Percentiles rank a stretch among this genome's conserved stretches.
Conservation (phyloP, 148 eudicot species). For the Euryodendron excelsum region DNA sequence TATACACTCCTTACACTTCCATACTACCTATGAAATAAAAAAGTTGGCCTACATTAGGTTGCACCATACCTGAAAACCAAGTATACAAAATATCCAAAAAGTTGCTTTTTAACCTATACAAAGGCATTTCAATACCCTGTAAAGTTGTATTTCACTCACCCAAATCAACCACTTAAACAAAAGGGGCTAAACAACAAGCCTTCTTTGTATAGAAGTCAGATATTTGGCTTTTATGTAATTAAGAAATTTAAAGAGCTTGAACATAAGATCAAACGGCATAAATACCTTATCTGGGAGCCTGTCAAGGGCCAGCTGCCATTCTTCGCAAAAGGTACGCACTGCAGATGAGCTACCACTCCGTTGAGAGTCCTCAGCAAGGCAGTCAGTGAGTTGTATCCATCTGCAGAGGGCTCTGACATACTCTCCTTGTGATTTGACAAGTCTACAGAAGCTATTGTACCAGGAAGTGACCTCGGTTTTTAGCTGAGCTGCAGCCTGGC, state of each 20-base stretch:
- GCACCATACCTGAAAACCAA: no score
- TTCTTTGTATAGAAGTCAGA: background rate
- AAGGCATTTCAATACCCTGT: no score
- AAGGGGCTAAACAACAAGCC: no score
- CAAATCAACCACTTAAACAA: no score
- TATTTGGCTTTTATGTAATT: background rate
- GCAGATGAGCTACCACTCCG: slow-evolving; percentile 27
- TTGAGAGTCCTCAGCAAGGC: slow-evolving; percentile 30
- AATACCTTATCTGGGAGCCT: slow-evolving; percentile 70
- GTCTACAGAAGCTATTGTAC: slow-evolving; percentile 61
- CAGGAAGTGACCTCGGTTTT: slow-evolving; percentile 63
- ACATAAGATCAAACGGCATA: background rate
- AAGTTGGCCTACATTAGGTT: no score
- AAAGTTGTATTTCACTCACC: no score
- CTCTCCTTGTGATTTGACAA: slow-evolving; percentile 55
- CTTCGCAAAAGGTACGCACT: slow-evolving; percentile 44
- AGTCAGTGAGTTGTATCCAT: slow-evolving; percentile 58
- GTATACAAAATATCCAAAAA: no score
- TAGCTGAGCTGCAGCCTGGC: slow-evolving; percentile 67
- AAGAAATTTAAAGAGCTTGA: background rate
- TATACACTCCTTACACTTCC: no score
- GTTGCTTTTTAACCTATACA: no score
- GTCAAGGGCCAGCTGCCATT: slow-evolving; percentile 67
- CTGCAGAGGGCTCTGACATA: slow-evolving; percentile 50
- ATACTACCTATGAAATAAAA: no score